These are phyloP conservation scores for Penicillium hordei DNA, from an alignment of 2,329 filamentous ascomycete species.

Conservation along the genomic window DNA sequence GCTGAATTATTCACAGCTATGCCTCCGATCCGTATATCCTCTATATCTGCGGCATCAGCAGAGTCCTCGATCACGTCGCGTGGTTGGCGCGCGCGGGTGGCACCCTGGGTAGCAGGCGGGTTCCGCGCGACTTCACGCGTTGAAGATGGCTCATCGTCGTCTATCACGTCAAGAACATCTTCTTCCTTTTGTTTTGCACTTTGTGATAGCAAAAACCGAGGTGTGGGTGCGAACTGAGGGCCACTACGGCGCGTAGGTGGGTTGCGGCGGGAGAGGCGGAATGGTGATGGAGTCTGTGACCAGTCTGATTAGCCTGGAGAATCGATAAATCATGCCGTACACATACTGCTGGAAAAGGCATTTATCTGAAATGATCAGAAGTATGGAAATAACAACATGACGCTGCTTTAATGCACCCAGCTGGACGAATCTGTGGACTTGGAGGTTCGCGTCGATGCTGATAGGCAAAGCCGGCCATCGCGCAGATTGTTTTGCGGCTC, in stretches of 20 bases:
- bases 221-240: constrained; percentile 36
- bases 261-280: constrained; percentile 29
- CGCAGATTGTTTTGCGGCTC: background rate
- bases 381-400: background rate
- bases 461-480: background rate
- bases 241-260: constrained; percentile 27
- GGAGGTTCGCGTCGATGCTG: background rate
- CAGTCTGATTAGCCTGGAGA: background rate
- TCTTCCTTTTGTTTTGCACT: constrained; percentile 9
- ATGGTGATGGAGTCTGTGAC: constrained; percentile 31
- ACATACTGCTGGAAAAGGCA: constrained; percentile 18
- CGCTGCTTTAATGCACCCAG: background rate
- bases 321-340: background rate
- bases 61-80: constrained; percentile 32
- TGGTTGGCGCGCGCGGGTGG: constrained; percentile 14
- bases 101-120: constrained; percentile 4
- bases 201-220: constrained; percentile 35
- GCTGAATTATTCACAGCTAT: background rate
- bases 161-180: constrained; percentile 21
- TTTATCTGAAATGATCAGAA: constrained; percentile 3
- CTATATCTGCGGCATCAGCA: constrained; percentile 17
- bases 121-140: constrained; percentile 11
- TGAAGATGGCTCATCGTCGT: constrained; percentile 20
- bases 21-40: background rate
- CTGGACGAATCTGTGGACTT: background rate